Conservation (phyloP, 192 early-diverging fungal genomes). For the Coemansia interrupta region DNA sequence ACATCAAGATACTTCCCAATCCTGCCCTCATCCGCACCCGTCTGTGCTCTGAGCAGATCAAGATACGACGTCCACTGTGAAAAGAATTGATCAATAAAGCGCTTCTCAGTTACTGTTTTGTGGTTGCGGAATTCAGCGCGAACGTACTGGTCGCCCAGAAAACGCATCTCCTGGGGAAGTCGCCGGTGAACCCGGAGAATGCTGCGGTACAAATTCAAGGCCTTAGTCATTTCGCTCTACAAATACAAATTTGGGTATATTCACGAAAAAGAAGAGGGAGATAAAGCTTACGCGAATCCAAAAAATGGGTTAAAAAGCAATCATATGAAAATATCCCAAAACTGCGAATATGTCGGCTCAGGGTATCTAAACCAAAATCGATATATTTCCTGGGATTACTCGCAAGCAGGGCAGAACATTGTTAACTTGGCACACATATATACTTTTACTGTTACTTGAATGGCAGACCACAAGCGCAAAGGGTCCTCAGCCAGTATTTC, state of each 20-base stretch:
- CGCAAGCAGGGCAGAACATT: too few relatives aligned
- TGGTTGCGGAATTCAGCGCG: constrained; percentile 49
- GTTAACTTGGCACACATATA: not conserved
- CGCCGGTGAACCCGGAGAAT: constrained; percentile 38
- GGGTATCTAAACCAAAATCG: not conserved
- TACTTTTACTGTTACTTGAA: constrained; percentile 1
- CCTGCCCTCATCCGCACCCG: not conserved
- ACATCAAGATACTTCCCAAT: constrained; percentile 39
- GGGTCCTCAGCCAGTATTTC: constrained; percentile 9
- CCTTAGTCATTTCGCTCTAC: constrained; percentile 16
- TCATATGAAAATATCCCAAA: not conserved
- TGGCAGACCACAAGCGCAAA: constrained; percentile 47
- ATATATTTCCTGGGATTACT: not conserved
- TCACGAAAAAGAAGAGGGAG: not conserved
- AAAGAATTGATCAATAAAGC: constrained; percentile 43
- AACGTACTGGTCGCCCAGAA: constrained; percentile 55
- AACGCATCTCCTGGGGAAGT: constrained; percentile 46
- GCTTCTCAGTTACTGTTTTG: constrained; percentile 32
- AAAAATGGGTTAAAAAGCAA: not conserved
- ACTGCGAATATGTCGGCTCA: not conserved
- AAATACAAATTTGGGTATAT: not conserved
- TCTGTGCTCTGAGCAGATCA: constrained; percentile 24
- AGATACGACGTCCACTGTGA: constrained; percentile 45
- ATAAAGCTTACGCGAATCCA: too few relatives aligned
- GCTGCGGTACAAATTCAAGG: constrained; percentile 31